Conservation (phyloP, 495 filamentous ascomycete genomes). For the Opeltia flavorubescens region DNA sequence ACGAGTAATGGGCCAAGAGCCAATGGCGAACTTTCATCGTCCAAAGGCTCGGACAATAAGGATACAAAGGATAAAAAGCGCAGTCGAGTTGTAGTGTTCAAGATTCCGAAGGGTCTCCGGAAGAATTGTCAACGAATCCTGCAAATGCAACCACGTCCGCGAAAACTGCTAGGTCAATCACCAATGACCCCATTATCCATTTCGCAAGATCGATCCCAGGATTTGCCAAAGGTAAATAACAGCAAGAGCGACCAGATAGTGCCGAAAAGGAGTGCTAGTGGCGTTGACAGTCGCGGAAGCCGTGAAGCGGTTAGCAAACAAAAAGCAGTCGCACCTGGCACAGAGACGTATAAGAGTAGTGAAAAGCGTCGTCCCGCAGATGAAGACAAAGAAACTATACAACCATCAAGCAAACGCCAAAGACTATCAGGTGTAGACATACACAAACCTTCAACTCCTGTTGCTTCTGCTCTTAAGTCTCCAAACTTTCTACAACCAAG, state of each 20-base stretch:
- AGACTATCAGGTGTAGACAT: neutral
- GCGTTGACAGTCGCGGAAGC: neutral
- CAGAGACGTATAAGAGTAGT: neutral
- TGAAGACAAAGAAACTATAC: neutral
- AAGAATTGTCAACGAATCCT: slow-evolving; percentile 3
- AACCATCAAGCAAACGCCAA: slow-evolving; percentile 3
- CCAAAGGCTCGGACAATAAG: neutral
- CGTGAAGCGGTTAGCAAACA: neutral
- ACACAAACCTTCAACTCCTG: slow-evolving; percentile 1
- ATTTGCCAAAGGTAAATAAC: neutral
- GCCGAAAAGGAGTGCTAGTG: neutral
- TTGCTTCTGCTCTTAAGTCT: neutral
- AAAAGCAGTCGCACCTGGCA: neutral
- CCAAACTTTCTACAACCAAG: neutral
- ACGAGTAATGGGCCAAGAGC: too few relatives aligned
- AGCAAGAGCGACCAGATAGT: neutral
- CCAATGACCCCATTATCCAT: neutral
- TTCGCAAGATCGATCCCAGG: neutral
- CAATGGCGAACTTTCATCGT: neutral
- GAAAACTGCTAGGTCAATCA: neutral
- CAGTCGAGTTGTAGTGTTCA: neutral
- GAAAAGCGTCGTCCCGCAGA: slow-evolving; percentile 1
- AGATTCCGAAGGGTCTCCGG: slow-evolving; percentile 2
- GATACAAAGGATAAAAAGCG: neutral
- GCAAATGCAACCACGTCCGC: slow-evolving; percentile 3